A percentile compares a stretch with the other conserved stretches of the same genome.
Conservation (phyloP, 2,329 filamentous ascomycete genomes). For the Talaromyces funiculosus region DNA sequence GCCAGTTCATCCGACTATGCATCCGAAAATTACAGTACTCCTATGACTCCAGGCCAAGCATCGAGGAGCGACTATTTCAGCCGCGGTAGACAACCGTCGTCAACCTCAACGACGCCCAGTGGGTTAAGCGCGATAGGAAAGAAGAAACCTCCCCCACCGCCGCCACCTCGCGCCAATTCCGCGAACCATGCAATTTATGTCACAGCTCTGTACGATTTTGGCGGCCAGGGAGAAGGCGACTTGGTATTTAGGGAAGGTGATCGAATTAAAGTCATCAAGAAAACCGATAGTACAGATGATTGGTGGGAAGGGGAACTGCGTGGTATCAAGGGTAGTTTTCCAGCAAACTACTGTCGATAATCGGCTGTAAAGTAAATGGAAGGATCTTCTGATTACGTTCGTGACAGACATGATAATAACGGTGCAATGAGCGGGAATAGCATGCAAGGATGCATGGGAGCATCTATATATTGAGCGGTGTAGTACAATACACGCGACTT, state of each 20-base stretch:
- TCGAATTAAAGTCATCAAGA: conserved; percentile 68
- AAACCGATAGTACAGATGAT: conserved; percentile 72
- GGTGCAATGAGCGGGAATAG: neutral
- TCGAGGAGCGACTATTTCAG: conserved; percentile 42
- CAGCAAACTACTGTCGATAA: conserved; percentile 70
- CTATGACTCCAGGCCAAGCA: conserved; percentile 27
- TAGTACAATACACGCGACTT: neutral
- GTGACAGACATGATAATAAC: neutral
- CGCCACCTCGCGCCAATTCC: conserved; percentile 60
- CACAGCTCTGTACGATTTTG: conserved; percentile 69
- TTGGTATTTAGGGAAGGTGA: conserved; percentile 72
- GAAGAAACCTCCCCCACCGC: conserved; percentile 73
- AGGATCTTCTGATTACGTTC: neutral
- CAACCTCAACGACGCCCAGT: conserved; percentile 20
- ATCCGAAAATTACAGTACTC: conserved; percentile 16
- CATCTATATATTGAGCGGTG: neutral
- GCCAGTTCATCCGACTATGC: conserved; percentile 18
- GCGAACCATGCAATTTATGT: conserved; percentile 54
- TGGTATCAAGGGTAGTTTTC: conserved; percentile 66
- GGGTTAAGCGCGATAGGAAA: conserved; percentile 41
- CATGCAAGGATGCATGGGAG: neutral
- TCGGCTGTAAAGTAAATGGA: neutral
- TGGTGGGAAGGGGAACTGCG: conserved; percentile 80
- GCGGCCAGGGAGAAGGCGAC: conserved; percentile 64
- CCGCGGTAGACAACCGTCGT: conserved; percentile 36